Evolutionary conservation across 148 eudicot genomes (phyloP), one percentile per base, ranked within the genome.

Genomic region (Pouteria glomerata): DNA sequence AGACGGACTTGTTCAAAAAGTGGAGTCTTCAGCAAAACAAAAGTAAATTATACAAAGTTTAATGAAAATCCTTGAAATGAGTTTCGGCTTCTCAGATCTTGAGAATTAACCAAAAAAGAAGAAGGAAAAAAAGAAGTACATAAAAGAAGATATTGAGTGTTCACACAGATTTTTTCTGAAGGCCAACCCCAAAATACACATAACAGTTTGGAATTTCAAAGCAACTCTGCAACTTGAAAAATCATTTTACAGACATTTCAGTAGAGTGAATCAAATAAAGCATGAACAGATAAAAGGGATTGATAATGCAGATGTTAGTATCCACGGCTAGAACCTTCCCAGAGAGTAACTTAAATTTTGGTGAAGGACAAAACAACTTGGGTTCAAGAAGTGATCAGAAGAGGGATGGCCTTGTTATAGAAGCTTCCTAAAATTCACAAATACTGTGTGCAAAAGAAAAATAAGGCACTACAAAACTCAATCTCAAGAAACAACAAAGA

Each of bases 401-500:
- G 57, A 24, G 37, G 26, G 13, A 30, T 42, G 37, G 42, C 42
- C 66, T 27, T 57, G 52, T 10, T 70, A 10, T 23, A 70, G 37
- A 58, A 57, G 64, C 65, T 26, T 59, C 7, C 29, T 21, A 27
- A 31, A 16, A 21, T 42, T 59, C 42, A 31, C 27, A 39, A 39
- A 39, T 39, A 5, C 63, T 52, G 10, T 71, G 41, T 52, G 53
- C 37, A 29, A n/a, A 62, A 66, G 14, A 51, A 65, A 45, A 42
- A 11, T 12, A 68, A 68, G 44, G n/a, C 0, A 59, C 30, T 50
- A 26, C 13, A 8, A 52, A 41, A 21, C 47, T 15, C 30, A 35
- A 31, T 65, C 68, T 60, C n/a, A 6, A 33, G 53, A 10, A 74
- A 68, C 76, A 66, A 79, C 66, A 76, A 80, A 80, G 77, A 63